These are phyloP conservation scores for Suhomyces anneliseae DNA, from an alignment of 1,139 yeast genomes.

Conservation along the genomic window DNA sequence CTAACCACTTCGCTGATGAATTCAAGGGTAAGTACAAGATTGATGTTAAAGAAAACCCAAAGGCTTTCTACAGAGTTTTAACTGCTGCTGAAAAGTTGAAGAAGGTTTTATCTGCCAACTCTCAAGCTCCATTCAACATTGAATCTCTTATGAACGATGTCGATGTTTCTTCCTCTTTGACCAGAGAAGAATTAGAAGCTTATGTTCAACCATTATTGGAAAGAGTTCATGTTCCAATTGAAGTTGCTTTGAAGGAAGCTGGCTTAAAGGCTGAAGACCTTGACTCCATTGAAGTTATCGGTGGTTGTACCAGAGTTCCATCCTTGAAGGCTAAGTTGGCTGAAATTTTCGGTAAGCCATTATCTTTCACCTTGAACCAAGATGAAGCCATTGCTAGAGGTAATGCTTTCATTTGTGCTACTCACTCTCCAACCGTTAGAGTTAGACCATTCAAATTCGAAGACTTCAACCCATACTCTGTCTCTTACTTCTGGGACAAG, in stretches of 20 bases:
- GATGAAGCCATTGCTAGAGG: slow-evolving; percentile 99
- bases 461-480: slow-evolving; percentile 89
- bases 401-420: slow-evolving; percentile 98
- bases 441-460: slow-evolving; percentile 98
- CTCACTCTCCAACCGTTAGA: slow-evolving; percentile 98
- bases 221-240: slow-evolving; percentile 75
- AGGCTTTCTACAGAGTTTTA: slow-evolving; percentile 92
- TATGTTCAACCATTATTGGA: slow-evolving; percentile 78
- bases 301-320: slow-evolving; percentile 99
- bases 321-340: slow-evolving; percentile 77
- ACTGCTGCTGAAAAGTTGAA: slow-evolving; percentile 90
- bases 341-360: slow-evolving; percentile 80
- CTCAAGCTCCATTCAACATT: slow-evolving; percentile 90
- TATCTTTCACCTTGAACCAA: slow-evolving; percentile 95
- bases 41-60: slow-evolving; percentile 85
- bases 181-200: slow-evolving; percentile 92
- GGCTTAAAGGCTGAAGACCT: slow-evolving; percentile 69
- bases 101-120: slow-evolving; percentile 95
- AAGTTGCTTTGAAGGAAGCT: slow-evolving; percentile 79
- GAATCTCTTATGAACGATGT: slow-evolving; percentile 97
- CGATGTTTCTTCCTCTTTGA: slow-evolving; percentile 87
- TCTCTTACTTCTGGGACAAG: slow-evolving; percentile 93
- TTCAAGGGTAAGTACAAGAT: slow-evolving; percentile 90
- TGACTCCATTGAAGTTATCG: slow-evolving; percentile 91
- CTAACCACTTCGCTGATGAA: slow-evolving; percentile 92